phyloP scores from a whole-genome alignment of 495 filamentous ascomycete genomes.

The Aspergillus haitiensis region DNA sequence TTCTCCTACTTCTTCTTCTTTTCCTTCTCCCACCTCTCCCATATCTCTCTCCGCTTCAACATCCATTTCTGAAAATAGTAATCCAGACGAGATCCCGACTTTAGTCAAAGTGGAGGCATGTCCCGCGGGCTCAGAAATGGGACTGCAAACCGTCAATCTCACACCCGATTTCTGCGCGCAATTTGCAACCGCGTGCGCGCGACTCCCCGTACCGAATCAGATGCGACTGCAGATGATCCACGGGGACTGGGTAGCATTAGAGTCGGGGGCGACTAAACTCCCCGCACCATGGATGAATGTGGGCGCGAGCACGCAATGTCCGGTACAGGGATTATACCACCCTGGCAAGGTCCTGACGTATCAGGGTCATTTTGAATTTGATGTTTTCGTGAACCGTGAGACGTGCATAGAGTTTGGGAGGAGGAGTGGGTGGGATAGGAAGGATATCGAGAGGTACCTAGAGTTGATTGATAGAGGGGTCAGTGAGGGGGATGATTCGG shows the following conservation, averaged over 20 bases:
- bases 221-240: constrained; percentile 28
- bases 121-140: constrained; percentile 40
- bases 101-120: constrained; percentile 29
- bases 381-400: constrained; percentile 39
- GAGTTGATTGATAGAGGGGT: constrained; percentile 27
- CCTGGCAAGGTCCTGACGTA: constrained; percentile 39
- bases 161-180: constrained; percentile 28
- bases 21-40: no score
- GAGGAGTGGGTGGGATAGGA: constrained; percentile 29
- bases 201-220: neutral
- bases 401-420: constrained; percentile 35
- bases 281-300: constrained; percentile 38
- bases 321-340: constrained; percentile 44
- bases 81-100: no score
- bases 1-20: no score
- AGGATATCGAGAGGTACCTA: constrained; percentile 24
- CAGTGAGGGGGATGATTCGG: constrained; percentile 40
- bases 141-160: constrained; percentile 38
- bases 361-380: constrained; percentile 49
- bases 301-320: constrained; percentile 34
- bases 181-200: constrained; percentile 21
- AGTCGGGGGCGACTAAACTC: neutral
- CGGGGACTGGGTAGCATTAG: constrained; percentile 22
- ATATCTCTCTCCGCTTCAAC: no score
- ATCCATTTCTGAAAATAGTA: no score